Evolutionary conservation across 1,139 yeast species (phyloP).

Genomic region (Candida anutae): DNA sequence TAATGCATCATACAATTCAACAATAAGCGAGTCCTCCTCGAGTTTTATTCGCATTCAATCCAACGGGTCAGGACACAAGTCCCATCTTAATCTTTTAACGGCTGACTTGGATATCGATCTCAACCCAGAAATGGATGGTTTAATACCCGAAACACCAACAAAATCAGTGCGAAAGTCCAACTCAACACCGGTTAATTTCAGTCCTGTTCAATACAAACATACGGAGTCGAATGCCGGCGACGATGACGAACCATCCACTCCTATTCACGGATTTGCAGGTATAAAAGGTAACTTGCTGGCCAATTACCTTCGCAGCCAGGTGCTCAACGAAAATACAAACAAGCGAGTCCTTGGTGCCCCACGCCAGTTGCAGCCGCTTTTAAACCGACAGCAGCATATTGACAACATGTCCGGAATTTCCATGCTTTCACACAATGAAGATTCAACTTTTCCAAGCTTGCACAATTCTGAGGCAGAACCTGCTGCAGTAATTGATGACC

Average conservation of each 20-base stretch:
- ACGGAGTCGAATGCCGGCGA: neutral
- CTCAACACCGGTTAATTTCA: slow-evolving; percentile 26
- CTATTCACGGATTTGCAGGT: slow-evolving; percentile 13
- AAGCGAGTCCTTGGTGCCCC: slow-evolving; percentile 1
- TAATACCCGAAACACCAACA: slow-evolving; percentile 39
- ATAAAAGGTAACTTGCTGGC: slow-evolving; percentile 6
- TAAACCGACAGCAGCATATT: slow-evolving; percentile 1
- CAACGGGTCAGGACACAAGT: slow-evolving; percentile 9
- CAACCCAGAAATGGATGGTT: slow-evolving; percentile 12
- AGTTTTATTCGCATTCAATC: slow-evolving; percentile 28
- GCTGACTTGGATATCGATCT: slow-evolving; percentile 20
- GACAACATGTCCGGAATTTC: no score
- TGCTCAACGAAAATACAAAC: slow-evolving; percentile 5
- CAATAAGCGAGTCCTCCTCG: slow-evolving; percentile 24
- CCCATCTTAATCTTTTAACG: slow-evolving; percentile 6
- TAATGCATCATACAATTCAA: slow-evolving; percentile 13
- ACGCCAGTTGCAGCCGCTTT: neutral
- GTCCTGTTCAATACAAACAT: slow-evolving; percentile 17
- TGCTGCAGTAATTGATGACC: slow-evolving; percentile 38
- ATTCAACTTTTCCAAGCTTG: slow-evolving; percentile 5
- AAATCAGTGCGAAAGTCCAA: slow-evolving; percentile 27
- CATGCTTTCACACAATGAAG: slow-evolving; percentile 5
- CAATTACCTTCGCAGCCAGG: slow-evolving; percentile 9
- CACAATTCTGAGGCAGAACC: neutral
- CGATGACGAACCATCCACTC: slow-evolving; percentile 22